A percentile compares a stretch with the other conserved stretches of the same genome.
These are phyloP conservation scores for Cystobasidiaceae sp. DNA, from an alignment of 1,284 basidiomycete species.

Conservation along the genomic window DNA sequence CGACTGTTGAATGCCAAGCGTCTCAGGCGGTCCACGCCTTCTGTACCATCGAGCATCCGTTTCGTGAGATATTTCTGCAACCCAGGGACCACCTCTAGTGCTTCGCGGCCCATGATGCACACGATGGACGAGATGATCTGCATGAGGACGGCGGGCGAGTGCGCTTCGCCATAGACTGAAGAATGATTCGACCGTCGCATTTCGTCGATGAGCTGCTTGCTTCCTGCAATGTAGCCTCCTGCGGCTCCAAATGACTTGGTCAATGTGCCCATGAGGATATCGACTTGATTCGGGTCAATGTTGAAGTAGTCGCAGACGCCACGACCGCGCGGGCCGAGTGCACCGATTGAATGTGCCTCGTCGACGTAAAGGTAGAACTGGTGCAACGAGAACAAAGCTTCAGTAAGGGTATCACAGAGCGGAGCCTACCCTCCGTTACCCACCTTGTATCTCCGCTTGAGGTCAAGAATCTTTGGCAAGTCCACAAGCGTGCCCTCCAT, in stretches of 20 bases:
- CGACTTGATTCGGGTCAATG: conserved; percentile 71
- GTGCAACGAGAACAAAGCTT: neutral
- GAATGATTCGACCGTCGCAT: conserved; percentile 79
- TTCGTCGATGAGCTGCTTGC: conserved; percentile 70
- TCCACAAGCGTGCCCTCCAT: conserved; percentile 96
- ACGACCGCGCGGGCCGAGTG: conserved; percentile 85
- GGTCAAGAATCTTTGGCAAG: conserved; percentile 72
- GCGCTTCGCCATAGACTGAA: conserved; percentile 82
- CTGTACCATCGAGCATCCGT: conserved; percentile 66
- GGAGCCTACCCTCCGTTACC: conserved; percentile 25
- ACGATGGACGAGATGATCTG: conserved; percentile 91
- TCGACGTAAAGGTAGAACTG: conserved; percentile 95
- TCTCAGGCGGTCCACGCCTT: conserved; percentile 74
- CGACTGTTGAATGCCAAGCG: conserved; percentile 92
- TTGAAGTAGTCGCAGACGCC: conserved; percentile 95
- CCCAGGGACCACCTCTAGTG: conserved; percentile 54
- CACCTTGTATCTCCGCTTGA: conserved; percentile 96
- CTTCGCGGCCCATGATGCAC: conserved; percentile 76
- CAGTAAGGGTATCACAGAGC: neutral
- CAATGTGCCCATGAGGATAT: conserved; percentile 98
- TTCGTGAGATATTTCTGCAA: conserved; percentile 67
- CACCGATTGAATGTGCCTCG: conserved; percentile 96
- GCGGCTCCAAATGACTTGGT: conserved; percentile 93
- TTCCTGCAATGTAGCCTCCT: conserved; percentile 89
- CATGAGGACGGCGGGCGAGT: conserved; percentile 82